Conservation (phyloP, 169 alveolate species). For the Plasmodium inui region DNA sequence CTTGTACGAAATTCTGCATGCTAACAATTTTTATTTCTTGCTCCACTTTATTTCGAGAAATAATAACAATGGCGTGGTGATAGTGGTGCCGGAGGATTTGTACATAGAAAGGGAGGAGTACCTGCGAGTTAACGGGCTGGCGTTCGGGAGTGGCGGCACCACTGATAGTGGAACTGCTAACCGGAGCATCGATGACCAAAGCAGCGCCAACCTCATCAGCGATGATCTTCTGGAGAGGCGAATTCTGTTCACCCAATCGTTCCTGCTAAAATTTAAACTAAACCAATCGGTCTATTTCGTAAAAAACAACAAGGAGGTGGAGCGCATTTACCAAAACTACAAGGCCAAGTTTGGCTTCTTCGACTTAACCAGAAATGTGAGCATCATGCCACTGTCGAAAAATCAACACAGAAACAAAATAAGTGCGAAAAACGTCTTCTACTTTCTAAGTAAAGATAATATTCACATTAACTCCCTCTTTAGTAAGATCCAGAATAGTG, state of each 20-base stretch:
- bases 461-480: conserved; percentile 47
- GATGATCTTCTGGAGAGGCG: conserved; percentile 42
- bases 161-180: background rate
- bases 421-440: conserved; percentile 19
- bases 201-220: background rate
- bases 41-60: conserved; percentile 47
- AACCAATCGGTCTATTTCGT: conserved; percentile 68
- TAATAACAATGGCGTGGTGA: conserved; percentile 36
- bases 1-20: conserved; percentile 63
- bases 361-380: conserved; percentile 72
- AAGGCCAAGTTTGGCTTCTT: conserved; percentile 34
- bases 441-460: conserved; percentile 49
- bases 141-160: background rate
- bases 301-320: conserved; percentile 34
- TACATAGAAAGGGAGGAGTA: conserved; percentile 38
- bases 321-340: conserved; percentile 53
- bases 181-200: background rate
- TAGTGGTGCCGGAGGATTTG: conserved; percentile 37
- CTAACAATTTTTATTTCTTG: conserved; percentile 34
- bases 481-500: conserved; percentile 29
- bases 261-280: conserved; percentile 42
- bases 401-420: conserved; percentile 1
- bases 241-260: conserved; percentile 23
- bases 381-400: conserved; percentile 33
- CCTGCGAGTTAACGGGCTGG: conserved; percentile 19